phyloP scores from a whole-genome alignment of 257 asterid species.

The Solanum rostratum region DNA sequence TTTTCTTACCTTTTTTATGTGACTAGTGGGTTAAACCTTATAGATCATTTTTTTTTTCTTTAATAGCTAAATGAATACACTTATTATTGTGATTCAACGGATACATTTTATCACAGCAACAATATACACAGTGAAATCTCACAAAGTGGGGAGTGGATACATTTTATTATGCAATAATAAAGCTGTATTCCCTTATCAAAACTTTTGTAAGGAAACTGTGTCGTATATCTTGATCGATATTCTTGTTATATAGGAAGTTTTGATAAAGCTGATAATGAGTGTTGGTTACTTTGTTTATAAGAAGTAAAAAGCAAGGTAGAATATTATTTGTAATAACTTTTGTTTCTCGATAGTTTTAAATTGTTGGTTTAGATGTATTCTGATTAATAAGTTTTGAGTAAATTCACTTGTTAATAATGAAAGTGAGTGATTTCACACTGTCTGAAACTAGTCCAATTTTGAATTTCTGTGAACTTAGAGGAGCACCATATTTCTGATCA shows the following conservation, averaged over 20 bases:
- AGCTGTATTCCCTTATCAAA: background rate
- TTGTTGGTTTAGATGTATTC: background rate
- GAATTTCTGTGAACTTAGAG: background rate
- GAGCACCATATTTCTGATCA: background rate
- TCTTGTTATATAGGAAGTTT: background rate
- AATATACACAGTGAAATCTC: background rate
- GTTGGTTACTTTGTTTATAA: background rate
- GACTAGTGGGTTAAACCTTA: background rate
- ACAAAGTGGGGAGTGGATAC: background rate
- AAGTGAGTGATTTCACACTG: background rate
- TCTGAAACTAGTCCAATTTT: background rate
- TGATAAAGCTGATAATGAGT: background rate
- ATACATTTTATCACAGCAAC: background rate
- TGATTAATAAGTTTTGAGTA: background rate
- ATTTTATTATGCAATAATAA: background rate
- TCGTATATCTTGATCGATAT: background rate
- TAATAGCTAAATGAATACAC: background rate
- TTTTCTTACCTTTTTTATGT: background rate
- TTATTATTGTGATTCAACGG: background rate
- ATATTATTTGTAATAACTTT: background rate
- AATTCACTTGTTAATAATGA: background rate
- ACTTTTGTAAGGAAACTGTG: background rate
- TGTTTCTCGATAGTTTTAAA: background rate
- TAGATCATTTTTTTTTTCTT: background rate
- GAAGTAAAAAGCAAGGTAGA: background rate